These are phyloP conservation scores for Coleophoma cylindrospora DNA, from an alignment of 2,329 filamentous ascomycete species.

Conservation along the genomic window DNA sequence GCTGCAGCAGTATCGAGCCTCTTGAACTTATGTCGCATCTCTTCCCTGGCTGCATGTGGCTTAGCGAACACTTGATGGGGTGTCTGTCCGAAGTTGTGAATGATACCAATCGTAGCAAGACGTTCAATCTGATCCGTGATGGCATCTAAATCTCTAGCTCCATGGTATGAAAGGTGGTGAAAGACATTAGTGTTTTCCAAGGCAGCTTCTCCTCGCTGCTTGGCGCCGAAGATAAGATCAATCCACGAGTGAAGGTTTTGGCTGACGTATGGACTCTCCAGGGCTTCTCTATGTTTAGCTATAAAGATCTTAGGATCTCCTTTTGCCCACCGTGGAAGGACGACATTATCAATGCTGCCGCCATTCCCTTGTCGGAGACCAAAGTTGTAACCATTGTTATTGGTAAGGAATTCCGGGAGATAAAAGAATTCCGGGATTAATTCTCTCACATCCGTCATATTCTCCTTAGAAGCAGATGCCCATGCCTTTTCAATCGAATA, in stretches of 20 bases:
- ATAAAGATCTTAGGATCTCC: slow-evolving; percentile 95
- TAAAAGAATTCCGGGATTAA: slow-evolving; percentile 97
- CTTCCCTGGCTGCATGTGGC: slow-evolving; percentile 72
- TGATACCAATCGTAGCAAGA: slow-evolving; percentile 86
- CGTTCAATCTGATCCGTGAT: slow-evolving; percentile 87
- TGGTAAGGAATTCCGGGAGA: slow-evolving; percentile 89
- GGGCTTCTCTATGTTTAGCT: slow-evolving; percentile 87
- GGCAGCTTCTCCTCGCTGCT: slow-evolving; percentile 89
- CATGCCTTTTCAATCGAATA: slow-evolving; percentile 89
- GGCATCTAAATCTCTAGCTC: slow-evolving; percentile 84
- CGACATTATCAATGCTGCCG: slow-evolving; percentile 76
- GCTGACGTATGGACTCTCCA: slow-evolving; percentile 91
- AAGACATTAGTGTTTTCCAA: slow-evolving; percentile 93
- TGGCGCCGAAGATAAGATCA: slow-evolving; percentile 88
- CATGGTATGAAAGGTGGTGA: slow-evolving; percentile 91
- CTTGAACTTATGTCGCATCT: slow-evolving; percentile 55
- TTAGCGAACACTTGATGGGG: slow-evolving; percentile 89
- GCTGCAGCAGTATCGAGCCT: slow-evolving; percentile 76
- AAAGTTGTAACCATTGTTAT: slow-evolving; percentile 92
- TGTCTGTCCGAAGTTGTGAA: slow-evolving; percentile 98
- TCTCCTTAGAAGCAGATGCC: slow-evolving; percentile 82
- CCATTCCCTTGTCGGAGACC: slow-evolving; percentile 78
- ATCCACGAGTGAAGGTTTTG: slow-evolving; percentile 92
- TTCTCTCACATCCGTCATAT: slow-evolving; percentile 91
- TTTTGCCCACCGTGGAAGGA: slow-evolving; percentile 94